phyloP scores from a whole-genome alignment of 352 stramenopile genomes.

The Globisporangium rhizosaccharum region DNA sequence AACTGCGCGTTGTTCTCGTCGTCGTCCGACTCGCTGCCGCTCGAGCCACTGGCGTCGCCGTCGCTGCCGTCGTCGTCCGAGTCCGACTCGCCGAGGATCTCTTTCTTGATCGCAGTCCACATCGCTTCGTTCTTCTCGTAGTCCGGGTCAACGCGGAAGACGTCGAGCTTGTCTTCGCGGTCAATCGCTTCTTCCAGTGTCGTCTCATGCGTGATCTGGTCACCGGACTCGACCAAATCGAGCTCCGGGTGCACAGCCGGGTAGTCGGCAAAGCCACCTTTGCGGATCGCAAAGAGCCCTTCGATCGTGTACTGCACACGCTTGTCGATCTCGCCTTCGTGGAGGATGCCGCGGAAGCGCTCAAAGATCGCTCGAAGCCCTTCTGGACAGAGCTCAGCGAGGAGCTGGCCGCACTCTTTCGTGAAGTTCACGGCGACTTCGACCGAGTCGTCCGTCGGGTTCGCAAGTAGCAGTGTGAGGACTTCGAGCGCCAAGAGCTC shows the following conservation, averaged over 20 bases:
- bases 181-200: slow-evolving; percentile 96
- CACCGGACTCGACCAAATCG: slow-evolving; percentile 96
- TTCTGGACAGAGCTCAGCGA: slow-evolving; percentile 79
- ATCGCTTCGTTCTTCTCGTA: slow-evolving; percentile 96
- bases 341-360: slow-evolving; percentile 95
- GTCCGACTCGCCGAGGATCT: slow-evolving; percentile 95
- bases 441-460: slow-evolving; percentile 97
- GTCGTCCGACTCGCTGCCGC: slow-evolving; percentile 25
- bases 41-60: slow-evolving; percentile 30
- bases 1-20: slow-evolving; percentile 40
- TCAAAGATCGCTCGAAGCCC: slow-evolving; percentile 97
- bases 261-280: slow-evolving; percentile 94
- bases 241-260: slow-evolving; percentile 92
- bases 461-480: slow-evolving; percentile 94
- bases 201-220: slow-evolving; percentile 99
- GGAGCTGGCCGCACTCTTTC: slow-evolving; percentile 92
- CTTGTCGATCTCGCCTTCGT: slow-evolving; percentile 97
- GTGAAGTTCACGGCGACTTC: slow-evolving; percentile 98
- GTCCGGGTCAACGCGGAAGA: slow-evolving; percentile 93
- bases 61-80: slow-evolving; percentile 49
- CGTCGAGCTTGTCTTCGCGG: slow-evolving; percentile 94
- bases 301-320: slow-evolving; percentile 99
- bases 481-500: slow-evolving; percentile 97
- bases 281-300: slow-evolving; percentile 95
- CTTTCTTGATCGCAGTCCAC: slow-evolving; percentile 94